phyloP scores from a whole-genome alignment of 2,329 filamentous ascomycete genomes.

The Ophiostoma perfectum region DNA sequence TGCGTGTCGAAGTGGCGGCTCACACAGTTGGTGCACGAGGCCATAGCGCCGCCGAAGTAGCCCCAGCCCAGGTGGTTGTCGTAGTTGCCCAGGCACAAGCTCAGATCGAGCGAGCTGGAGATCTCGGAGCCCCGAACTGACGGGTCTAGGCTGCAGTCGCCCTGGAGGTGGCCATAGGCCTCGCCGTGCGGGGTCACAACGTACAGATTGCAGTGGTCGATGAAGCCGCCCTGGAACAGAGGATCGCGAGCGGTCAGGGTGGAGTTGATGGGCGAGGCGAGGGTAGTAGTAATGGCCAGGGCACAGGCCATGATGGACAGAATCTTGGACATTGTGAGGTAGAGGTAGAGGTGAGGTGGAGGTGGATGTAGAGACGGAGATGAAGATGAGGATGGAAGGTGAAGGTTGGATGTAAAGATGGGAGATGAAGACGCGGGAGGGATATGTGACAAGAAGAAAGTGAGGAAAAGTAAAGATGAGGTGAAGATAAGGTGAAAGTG shows the following conservation, averaged over 20 bases:
- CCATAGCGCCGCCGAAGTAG: constrained; percentile 21
- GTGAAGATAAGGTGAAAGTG: no score
- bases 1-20: constrained; percentile 14
- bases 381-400: no score
- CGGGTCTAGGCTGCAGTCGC: constrained; percentile 13
- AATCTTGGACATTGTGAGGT: not conserved
- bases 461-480: no score
- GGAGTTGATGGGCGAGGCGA: constrained; percentile 1
- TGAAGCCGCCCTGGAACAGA: constrained; percentile 14
- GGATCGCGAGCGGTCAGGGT: not conserved
- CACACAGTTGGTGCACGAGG: constrained; percentile 20
- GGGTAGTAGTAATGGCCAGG: not conserved
- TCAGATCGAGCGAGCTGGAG: constrained; percentile 19
- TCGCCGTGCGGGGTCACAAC: constrained; percentile 2
- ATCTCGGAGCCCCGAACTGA: not conserved
- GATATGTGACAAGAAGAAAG: no score
- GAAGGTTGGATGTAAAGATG: no score
- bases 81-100: constrained; percentile 24
- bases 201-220: constrained; percentile 16
- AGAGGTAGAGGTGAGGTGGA: no score
- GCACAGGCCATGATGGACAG: not conserved
- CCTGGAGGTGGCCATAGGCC: constrained; percentile 18
- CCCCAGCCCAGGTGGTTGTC: constrained; percentile 23
- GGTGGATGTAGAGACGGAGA: no score
- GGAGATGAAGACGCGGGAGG: no score